A percentile compares a stretch with the other conserved stretches of the same genome.
Evolutionary conservation across 345 rosid genomes (phyloP).

Genomic region (Hibiscus mutabilis): DNA sequence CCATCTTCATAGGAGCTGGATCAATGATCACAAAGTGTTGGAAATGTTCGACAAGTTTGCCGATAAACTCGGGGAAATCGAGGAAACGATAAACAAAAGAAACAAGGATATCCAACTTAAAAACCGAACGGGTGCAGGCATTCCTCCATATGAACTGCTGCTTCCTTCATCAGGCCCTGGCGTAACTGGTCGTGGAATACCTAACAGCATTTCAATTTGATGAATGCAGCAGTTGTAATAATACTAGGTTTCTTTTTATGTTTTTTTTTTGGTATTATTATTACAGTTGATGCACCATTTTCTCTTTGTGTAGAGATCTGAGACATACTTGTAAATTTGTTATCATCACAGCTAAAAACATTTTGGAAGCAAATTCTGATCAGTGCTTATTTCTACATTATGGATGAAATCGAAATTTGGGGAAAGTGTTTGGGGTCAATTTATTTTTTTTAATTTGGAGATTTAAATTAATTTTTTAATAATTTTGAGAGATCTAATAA

Average conservation of each 20-base stretch:
- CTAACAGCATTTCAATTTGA: conserved; percentile 85
- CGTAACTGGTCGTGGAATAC: conserved; percentile 91
- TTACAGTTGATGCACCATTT: neutral
- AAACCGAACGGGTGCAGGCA: conserved; percentile 83
- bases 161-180: conserved; percentile 77
- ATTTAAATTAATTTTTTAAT: too few species aligned
- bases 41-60: conserved; percentile 48
- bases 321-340: neutral
- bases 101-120: conserved; percentile 53
- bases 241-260: neutral
- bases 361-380: neutral
- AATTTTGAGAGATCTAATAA: too few species aligned
- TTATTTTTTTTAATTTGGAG: too few species aligned
- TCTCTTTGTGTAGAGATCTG: neutral
- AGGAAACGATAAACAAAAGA: conserved; percentile 48
- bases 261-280: neutral
- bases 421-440: too few species aligned
- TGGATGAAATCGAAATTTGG: too few species aligned
- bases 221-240: neutral
- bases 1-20: conserved; percentile 59
- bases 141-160: conserved; percentile 82
- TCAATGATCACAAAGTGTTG: conserved; percentile 45
- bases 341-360: neutral
- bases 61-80: conserved; percentile 52
- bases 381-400: too few species aligned